Percentiles rank a stretch among this genome's conserved stretches.
Conservation (phyloP, 2,329 filamentous ascomycete genomes). For the Exophiala mesophila region DNA sequence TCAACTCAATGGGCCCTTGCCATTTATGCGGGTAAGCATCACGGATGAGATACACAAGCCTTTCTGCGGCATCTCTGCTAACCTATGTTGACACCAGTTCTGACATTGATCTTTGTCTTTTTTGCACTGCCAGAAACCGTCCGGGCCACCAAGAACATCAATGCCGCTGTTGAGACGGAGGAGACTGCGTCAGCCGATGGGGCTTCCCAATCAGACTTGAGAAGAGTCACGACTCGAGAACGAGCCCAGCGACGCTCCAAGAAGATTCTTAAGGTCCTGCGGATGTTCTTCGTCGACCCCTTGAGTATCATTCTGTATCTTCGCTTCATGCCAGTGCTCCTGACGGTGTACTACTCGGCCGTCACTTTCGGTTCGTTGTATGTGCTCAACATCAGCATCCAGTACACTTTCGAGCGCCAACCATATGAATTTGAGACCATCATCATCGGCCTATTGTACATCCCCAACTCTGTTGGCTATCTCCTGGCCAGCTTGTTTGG, state of each 20-base stretch:
- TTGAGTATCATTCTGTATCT: constrained; percentile 66
- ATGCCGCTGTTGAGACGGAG: constrained; percentile 28
- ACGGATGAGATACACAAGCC: not conserved
- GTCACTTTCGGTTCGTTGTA: constrained; percentile 73
- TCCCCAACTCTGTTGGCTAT: constrained; percentile 72
- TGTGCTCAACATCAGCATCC: constrained; percentile 70
- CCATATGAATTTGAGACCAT: constrained; percentile 67
- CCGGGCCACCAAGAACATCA: constrained; percentile 29
- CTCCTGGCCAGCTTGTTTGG: constrained; percentile 63
- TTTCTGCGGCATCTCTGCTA: constrained; percentile 6
- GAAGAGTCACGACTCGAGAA: constrained; percentile 57
- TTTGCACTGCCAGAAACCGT: constrained; percentile 44
- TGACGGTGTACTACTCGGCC: constrained; percentile 69
- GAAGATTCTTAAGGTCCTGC: constrained; percentile 49
- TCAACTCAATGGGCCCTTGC: constrained; percentile 73
- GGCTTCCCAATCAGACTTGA: constrained; percentile 30
- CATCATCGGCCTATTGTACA: constrained; percentile 69
- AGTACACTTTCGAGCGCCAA: constrained; percentile 59
- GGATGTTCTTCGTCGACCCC: constrained; percentile 65
- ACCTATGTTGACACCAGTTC: too few relatives aligned
- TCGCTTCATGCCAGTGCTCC: constrained; percentile 66
- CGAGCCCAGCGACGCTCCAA: constrained; percentile 56
- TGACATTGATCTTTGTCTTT: constrained; percentile 38
- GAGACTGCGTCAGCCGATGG: constrained; percentile 13
- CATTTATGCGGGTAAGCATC: constrained; percentile 54